These are phyloP conservation scores for Cordyceps farinosa DNA, from an alignment of 2,329 filamentous ascomycete genomes.

Conservation along the genomic window DNA sequence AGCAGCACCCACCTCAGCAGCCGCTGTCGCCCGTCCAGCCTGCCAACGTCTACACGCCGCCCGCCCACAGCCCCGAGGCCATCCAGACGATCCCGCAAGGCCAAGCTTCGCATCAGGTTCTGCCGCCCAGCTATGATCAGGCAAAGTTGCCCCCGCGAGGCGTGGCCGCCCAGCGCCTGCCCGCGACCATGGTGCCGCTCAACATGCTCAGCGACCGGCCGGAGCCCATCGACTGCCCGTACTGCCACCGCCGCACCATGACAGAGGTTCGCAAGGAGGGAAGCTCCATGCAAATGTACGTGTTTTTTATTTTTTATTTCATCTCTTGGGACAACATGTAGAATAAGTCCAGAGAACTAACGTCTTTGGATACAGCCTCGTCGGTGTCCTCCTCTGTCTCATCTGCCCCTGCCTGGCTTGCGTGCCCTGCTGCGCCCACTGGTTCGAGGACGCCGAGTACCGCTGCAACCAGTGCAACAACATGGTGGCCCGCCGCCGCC, in stretches of 20 bases:
- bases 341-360: slow-evolving; percentile 6
- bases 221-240: slow-evolving; percentile 31
- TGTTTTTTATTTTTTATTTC: not conserved
- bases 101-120: slow-evolving; percentile 3
- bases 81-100: slow-evolving; percentile 1
- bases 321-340: not conserved
- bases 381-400: slow-evolving; percentile 29
- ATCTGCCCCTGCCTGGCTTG: slow-evolving; percentile 32
- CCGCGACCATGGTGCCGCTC: slow-evolving; percentile 23
- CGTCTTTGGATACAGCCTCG: slow-evolving; percentile 22
- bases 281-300: slow-evolving; percentile 28
- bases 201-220: slow-evolving; percentile 25
- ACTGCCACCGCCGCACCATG: slow-evolving; percentile 27
- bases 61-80: slow-evolving; percentile 3
- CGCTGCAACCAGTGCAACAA: slow-evolving; percentile 30
- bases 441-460: slow-evolving; percentile 32
- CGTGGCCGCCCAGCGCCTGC: not conserved
- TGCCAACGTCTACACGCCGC: slow-evolving; percentile 14
- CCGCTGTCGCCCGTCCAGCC: slow-evolving; percentile 1
- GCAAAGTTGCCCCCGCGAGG: slow-evolving; percentile 8
- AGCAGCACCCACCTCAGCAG: not conserved
- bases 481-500: slow-evolving; percentile 26
- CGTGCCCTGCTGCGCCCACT: slow-evolving; percentile 30
- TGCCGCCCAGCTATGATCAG: slow-evolving; percentile 17
- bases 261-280: slow-evolving; percentile 25